Evolutionary conservation across 306 rosid genomes (phyloP), one percentile per base, ranked within the genome.

Genomic region (Clitoria ternatea): DNA sequence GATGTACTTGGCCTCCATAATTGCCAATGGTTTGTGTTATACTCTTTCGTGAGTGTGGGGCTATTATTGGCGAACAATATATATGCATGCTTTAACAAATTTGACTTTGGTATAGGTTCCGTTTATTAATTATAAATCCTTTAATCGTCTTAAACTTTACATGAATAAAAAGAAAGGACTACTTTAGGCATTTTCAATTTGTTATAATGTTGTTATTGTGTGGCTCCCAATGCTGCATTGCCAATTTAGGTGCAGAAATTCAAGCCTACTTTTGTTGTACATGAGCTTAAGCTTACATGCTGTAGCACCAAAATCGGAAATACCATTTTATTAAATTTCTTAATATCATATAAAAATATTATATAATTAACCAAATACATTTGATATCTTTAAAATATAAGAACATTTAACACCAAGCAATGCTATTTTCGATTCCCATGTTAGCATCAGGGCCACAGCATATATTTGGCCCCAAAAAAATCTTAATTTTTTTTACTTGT

Each of bases 1-100:
- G 17, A 5, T 37, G 48, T 20, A 6, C 49, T 37, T 61, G 44
- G 2, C 8, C 24, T 13, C n/a, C 47, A 53, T 42, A 40, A 19
- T 53, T 52, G 60, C 10, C 6, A 32, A 47, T 64, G 36, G 50
- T 54, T 43, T 42, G 40, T 29, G 35, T 4, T n/a, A n/a, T 66
- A 73, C 54, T 61, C 15, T 54, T 53, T 29, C 29, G 30, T 43
- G 4, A 66, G 35, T 22, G 63, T 57, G 69, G 80, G 47, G 45
- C 15, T 47, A 68, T 59, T 37, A 15, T 11, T 27, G 10, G 52
- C 26, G 44, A 66, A 15, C n/a, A n/a, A 19, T 4, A 23, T 12
- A 29, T 35, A 4, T 11, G 44, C 37, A 20, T 26, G 20, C 17
- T 11, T 26, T 14, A 17, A 56, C 39, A 76, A 66, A 33, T 33